phyloP scores from a whole-genome alignment of 164 flowering plant genomes.

The Pachysandra terminalis region DNA sequence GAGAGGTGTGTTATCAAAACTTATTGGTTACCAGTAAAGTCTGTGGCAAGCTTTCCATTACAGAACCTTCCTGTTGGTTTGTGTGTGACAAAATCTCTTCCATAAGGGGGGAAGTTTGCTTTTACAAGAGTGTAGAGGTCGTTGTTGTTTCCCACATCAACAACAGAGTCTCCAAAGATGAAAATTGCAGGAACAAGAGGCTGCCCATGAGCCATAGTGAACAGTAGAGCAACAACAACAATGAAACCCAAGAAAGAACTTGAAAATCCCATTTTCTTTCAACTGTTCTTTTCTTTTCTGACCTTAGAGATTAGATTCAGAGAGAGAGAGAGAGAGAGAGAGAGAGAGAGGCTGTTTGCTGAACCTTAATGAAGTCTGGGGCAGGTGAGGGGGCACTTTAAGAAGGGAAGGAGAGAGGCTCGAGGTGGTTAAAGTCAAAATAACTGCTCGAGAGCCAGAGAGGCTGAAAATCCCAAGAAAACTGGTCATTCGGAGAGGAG shows the following conservation, averaged over 20 bases:
- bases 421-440: slow-evolving; percentile 18
- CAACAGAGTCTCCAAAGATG: slow-evolving; percentile 92
- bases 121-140: slow-evolving; percentile 54
- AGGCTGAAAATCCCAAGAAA: slow-evolving; percentile 25
- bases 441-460: slow-evolving; percentile 9
- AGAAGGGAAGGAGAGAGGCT: slow-evolving; percentile 10
- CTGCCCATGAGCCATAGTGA: slow-evolving; percentile 41
- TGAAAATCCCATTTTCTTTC: slow-evolving; percentile 30
- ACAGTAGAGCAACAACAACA: slow-evolving; percentile 17
- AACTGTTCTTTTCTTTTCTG: too few relatives aligned
- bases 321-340: slow-evolving; percentile 12
- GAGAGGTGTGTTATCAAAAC: not conserved
- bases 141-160: slow-evolving; percentile 88
- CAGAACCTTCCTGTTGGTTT: slow-evolving; percentile 86
- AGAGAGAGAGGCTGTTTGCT: not conserved
- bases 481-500: slow-evolving; percentile 24
- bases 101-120: slow-evolving; percentile 88
- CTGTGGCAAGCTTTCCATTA: slow-evolving; percentile 91
- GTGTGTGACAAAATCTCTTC: slow-evolving; percentile 71
- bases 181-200: slow-evolving; percentile 75
- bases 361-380: slow-evolving; percentile 15
- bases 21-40: slow-evolving; percentile 62
- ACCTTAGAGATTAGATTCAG: not conserved
- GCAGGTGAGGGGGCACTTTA: slow-evolving; percentile 26
- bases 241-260: slow-evolving; percentile 12